Conservation (phyloP, 2,329 filamentous ascomycete species). For the Magnaporthiopsis rhizophila region DNA sequence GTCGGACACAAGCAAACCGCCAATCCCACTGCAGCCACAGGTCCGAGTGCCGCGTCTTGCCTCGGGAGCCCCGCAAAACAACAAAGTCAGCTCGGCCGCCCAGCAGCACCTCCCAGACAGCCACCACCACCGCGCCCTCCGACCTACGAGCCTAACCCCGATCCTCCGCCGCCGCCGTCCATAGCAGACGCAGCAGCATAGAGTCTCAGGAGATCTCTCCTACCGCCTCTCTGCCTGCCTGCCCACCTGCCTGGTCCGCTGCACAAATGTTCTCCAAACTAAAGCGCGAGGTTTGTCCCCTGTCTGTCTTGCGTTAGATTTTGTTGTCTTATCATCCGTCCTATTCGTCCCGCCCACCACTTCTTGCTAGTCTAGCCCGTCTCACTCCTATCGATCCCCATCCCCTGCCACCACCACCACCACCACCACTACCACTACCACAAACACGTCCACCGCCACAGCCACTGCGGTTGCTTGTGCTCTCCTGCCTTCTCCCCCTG, state of each 20-base stretch:
- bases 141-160: not conserved
- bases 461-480: not conserved
- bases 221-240: not conserved
- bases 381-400: not conserved
- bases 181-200: not conserved
- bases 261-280: conserved; percentile 19
- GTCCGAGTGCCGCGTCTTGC: conserved; percentile 1
- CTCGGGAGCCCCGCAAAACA: not conserved
- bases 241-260: not conserved
- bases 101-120: not conserved
- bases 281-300: conserved; percentile 18
- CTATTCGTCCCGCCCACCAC: not conserved
- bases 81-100: not conserved
- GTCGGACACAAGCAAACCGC: not conserved
- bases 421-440: not conserved
- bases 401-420: not conserved
- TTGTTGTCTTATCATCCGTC: conserved; percentile 1
- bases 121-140: not conserved
- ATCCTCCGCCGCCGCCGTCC: not conserved
- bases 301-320: not conserved
- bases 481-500: not conserved
- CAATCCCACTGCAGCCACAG: not conserved
- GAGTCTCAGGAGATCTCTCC: not conserved
- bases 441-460: too few relatives aligned
- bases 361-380: conserved; percentile 3